Evolutionary conservation across 768 basidiomycete species (phyloP).

Genomic region (Rhodotorula toruloides): DNA sequence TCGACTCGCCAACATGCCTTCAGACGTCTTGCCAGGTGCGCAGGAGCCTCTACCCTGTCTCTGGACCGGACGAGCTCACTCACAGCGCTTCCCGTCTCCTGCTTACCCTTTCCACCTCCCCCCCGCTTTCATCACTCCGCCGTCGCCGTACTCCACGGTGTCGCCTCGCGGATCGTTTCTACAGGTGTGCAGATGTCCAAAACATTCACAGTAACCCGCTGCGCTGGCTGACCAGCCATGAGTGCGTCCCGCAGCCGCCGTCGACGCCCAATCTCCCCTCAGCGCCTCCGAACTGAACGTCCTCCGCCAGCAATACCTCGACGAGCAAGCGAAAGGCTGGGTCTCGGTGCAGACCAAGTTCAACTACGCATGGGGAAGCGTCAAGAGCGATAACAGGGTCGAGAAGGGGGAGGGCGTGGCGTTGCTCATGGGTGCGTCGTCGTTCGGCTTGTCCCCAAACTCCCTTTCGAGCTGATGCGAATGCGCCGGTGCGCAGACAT

Average conservation of each 20-base stretch:
- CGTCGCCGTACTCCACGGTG: too few species aligned
- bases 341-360: constrained; percentile 93
- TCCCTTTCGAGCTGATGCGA: not conserved
- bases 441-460: not conserved
- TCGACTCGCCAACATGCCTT: too few species aligned
- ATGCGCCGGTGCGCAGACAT: constrained; percentile 58
- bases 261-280: constrained; percentile 36
- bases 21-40: constrained; percentile 29
- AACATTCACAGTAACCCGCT: too few species aligned
- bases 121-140: not conserved
- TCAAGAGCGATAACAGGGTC: constrained; percentile 78
- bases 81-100: not conserved
- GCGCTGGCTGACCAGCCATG: too few species aligned
- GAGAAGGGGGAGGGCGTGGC: constrained; percentile 89
- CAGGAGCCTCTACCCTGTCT: not conserved
- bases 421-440: constrained; percentile 69
- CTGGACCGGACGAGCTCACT: not conserved
- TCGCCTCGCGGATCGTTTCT: too few species aligned
- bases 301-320: constrained; percentile 30
- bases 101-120: not conserved
- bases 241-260: constrained; percentile 27
- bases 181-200: too few species aligned
- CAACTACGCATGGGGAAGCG: constrained; percentile 86
- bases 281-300: constrained; percentile 25
- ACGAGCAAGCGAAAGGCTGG: constrained; percentile 74